Base-by-base conservation (phyloP, 2,329 filamentous ascomycete species). In the Fusarium sp. region DNA sequence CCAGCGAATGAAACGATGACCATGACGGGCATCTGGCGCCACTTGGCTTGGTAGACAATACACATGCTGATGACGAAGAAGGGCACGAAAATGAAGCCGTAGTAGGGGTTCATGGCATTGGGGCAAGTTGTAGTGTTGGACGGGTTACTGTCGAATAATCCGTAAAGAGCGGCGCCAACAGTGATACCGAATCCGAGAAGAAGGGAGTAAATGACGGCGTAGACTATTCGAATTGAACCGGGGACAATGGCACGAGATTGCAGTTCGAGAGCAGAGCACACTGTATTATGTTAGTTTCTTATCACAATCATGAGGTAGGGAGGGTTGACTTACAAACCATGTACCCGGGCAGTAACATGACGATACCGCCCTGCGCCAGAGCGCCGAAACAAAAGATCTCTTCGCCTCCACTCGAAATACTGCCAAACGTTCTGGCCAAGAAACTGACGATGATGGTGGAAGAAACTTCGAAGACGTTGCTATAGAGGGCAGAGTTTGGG, bases 11-110 rank as follows among this genome's bases (percentile, higher is more conserved):
- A 90, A 63, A 96, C 94, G 53, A 91, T 44, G 5, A 94, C 83
- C 93, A 96, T 96, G 59, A 93, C 86, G 0, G 94, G 94, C 75
- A 92, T 90, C 80, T 96, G 94, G 75, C 90, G 93, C 89, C 90
- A 94, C 81, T 94, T 94, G 44, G 92, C 93, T 76, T 95, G 93
- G 80, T 95, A 95, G 80, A 95, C 90, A 64, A 95, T 84, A 54
- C 92, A 90, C 44, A 96, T 87, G 77, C 91, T 94, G 35, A 94
- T 79, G 14, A 93, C 90, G 80, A 95, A 97, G 12, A 88, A 81
- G 0, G 92, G 89, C 0, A 96, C 94, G 78, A 94, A 95, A 36
- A 92, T 84, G 82, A 95, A 94, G 65, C 87, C 88, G 55, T 82
- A 81, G 65, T 82, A 78, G 5, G 79, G 75, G 22, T 82, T 73